Conservation (phyloP, 306 rosid genomes). For the Cucurbita argyrosperma region DNA sequence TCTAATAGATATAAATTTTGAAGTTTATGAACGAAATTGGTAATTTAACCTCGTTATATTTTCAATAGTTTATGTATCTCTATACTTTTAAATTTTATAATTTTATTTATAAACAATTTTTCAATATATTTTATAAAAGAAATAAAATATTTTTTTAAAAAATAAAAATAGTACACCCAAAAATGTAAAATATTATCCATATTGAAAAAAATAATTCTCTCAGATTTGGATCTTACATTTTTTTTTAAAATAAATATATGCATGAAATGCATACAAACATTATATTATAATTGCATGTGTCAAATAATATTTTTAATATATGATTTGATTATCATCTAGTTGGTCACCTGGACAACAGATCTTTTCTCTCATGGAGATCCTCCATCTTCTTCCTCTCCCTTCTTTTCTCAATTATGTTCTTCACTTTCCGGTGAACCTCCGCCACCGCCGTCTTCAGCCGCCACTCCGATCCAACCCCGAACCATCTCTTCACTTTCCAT, state of each 20-base stretch:
- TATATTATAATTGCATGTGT: not conserved
- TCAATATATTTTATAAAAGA: not conserved
- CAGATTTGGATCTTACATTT: too few species aligned
- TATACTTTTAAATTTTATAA: too few species aligned
- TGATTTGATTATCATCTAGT: not conserved
- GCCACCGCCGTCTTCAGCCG: conserved; percentile 36
- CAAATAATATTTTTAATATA: not conserved
- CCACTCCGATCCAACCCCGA: conserved; percentile 59
- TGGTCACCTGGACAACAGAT: conserved; percentile 47
- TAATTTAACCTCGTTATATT: too few species aligned
- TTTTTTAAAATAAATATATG: too few species aligned
- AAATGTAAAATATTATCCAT: not conserved
- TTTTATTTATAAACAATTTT: not conserved
- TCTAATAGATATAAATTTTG: too few species aligned
- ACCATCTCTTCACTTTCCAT: conserved; percentile 71
- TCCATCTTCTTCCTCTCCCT: conserved; percentile 12
- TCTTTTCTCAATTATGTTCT: conserved; percentile 29
- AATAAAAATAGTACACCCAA: not conserved
- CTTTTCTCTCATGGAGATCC: conserved; percentile 13
- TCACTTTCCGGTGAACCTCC: conserved; percentile 38
- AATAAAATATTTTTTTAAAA: not conserved
- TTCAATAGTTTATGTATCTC: too few species aligned
- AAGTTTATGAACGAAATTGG: not conserved
- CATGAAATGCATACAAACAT: too few species aligned
- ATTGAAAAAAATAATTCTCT: not conserved